Percentiles rank a stretch among this genome's conserved stretches.
Evolutionary conservation across 2,329 filamentous ascomycete species (phyloP).

Genomic region (Colletotrichum sp.): DNA sequence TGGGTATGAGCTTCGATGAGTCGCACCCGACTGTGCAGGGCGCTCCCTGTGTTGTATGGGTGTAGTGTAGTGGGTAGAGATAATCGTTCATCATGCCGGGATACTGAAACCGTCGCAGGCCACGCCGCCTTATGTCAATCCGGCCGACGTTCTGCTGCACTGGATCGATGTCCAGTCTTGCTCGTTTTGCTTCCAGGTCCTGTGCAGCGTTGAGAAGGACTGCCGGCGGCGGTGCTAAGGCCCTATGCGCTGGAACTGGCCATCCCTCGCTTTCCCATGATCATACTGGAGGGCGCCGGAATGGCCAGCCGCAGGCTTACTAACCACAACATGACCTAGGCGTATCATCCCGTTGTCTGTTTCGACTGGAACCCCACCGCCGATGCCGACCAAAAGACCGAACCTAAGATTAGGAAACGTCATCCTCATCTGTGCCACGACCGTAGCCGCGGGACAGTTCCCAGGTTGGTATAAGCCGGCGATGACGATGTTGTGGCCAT

Average conservation of each 20-base stretch:
- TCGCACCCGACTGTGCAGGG: background rate
- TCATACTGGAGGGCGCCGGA: background rate
- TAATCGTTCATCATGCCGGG: background rate
- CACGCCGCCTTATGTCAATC: background rate
- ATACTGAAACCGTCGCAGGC: background rate
- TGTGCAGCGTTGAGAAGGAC: background rate
- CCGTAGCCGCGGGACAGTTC: slow-evolving; percentile 23
- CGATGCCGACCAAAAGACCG: slow-evolving; percentile 27
- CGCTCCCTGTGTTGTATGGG: background rate
- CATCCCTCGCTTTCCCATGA: background rate
- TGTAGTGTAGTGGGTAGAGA: background rate
- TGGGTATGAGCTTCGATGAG: background rate
- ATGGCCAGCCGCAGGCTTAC: background rate
- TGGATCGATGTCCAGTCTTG: background rate
- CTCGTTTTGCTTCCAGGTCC: background rate
- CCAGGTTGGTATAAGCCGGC: slow-evolving; percentile 21
- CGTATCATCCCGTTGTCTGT: background rate
- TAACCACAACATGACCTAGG: background rate
- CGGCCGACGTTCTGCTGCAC: background rate
- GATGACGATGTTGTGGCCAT: slow-evolving; percentile 27
- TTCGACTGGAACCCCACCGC: slow-evolving; percentile 22
- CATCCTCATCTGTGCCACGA: slow-evolving; percentile 16
- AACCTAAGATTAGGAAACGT: slow-evolving; percentile 12
- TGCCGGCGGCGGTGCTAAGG: background rate
- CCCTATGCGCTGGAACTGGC: background rate